A percentile compares a stretch with the other conserved stretches of the same genome.
Conservation (phyloP, 2,329 filamentous ascomycete genomes). For the Stachybotrys chartarum region DNA sequence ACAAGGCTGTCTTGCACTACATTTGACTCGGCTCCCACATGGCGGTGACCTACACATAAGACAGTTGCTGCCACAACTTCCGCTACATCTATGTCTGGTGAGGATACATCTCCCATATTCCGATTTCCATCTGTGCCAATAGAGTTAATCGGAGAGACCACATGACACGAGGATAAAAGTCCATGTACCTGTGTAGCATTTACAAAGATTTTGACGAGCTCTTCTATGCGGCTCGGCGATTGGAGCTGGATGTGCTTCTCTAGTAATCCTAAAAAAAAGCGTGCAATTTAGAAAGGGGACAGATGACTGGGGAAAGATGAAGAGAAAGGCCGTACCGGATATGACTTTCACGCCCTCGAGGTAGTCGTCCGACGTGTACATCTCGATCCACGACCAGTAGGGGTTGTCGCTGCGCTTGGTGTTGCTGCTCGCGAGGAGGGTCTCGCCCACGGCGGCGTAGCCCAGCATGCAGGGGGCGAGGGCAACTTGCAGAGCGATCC, state of each 20-base stretch:
- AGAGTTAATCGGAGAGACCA: neutral
- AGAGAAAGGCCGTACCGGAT: conserved; percentile 44
- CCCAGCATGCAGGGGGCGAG: conserved; percentile 86
- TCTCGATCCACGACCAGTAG: conserved; percentile 90
- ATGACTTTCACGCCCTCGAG: conserved; percentile 62
- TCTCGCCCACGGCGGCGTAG: conserved; percentile 71
- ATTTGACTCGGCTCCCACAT: neutral
- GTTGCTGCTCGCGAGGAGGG: conserved; percentile 57
- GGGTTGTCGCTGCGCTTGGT: conserved; percentile 58
- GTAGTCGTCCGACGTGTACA: conserved; percentile 80
- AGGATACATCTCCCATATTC: conserved; percentile 49
- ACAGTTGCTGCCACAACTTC: neutral
- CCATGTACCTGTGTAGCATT: conserved; percentile 68
- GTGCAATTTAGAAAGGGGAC: neutral
- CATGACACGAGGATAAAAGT: neutral
- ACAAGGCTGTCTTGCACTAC: neutral
- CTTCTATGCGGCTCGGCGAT: conserved; percentile 69
- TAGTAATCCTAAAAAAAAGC: conserved; percentile 51
- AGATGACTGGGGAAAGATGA: neutral
- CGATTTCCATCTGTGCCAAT: conserved; percentile 40
- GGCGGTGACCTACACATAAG: neutral
- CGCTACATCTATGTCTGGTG: conserved; percentile 11
- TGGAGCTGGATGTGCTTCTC: conserved; percentile 69
- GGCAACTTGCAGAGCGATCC: conserved; percentile 77
- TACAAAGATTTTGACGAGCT: conserved; percentile 77